A percentile compares a stretch with the other conserved stretches of the same genome.
phyloP scores from a whole-genome alignment of 306 rosid species.

The Quercus glauca region DNA sequence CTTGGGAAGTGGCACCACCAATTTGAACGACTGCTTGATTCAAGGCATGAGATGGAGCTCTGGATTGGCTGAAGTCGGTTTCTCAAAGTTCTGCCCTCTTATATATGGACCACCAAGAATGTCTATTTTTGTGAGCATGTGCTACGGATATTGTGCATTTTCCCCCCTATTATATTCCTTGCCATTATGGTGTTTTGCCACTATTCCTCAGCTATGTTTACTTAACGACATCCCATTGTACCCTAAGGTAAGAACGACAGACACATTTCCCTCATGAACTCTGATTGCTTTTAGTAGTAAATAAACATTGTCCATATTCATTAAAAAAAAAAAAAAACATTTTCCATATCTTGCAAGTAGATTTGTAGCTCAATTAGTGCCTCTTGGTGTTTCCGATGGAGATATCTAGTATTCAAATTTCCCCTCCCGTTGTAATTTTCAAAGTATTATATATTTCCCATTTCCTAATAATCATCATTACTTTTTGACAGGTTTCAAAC shows the following conservation, averaged over 20 bases:
- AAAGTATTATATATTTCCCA: too few species aligned
- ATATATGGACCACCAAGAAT: conserved; percentile 37
- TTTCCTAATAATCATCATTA: background rate
- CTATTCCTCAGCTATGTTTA: conserved; percentile 63
- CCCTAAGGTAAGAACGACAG: conserved; percentile 52
- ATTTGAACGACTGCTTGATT: conserved; percentile 51
- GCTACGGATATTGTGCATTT: conserved; percentile 40
- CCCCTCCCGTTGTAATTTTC: too few species aligned
- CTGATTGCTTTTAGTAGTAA: background rate
- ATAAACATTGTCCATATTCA: background rate
- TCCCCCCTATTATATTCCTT: conserved; percentile 32
- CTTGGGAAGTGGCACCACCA: conserved; percentile 52
- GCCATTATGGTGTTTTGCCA: conserved; percentile 53
- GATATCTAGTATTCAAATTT: too few species aligned
- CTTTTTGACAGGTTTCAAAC: conserved; percentile 45
- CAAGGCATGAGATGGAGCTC: conserved; percentile 64
- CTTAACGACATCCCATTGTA: conserved; percentile 49
- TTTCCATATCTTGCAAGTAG: too few species aligned
- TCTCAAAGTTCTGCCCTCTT: conserved; percentile 60
- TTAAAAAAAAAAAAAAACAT: too few species aligned
- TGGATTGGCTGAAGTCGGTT: conserved; percentile 54
- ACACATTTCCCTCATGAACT: background rate
- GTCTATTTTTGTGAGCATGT: conserved; percentile 46
- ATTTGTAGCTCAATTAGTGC: too few species aligned
- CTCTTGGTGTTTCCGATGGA: too few species aligned